These are phyloP conservation scores for Lactifluus subvellereus DNA, from an alignment of 768 basidiomycete genomes.

Conservation along the genomic window DNA sequence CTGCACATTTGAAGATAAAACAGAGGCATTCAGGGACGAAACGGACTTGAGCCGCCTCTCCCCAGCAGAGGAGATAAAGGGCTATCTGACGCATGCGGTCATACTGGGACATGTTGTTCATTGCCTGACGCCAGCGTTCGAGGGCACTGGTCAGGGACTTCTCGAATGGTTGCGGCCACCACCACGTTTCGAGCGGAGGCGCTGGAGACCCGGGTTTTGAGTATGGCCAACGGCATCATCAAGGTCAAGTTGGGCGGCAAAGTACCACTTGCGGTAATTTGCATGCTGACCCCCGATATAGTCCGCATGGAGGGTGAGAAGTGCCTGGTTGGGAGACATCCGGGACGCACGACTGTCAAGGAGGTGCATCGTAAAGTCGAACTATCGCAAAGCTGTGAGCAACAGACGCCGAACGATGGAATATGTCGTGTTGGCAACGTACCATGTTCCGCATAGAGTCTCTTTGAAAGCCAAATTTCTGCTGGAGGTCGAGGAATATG, in stretches of 20 bases:
- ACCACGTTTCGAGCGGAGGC: conserved; percentile 61
- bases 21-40: conserved; percentile 96
- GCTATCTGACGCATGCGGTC: conserved; percentile 96
- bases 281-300: conserved; percentile 98
- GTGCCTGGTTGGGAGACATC: conserved; percentile 94
- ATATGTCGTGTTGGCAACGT: conserved; percentile 12
- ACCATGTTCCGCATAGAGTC: conserved; percentile 97
- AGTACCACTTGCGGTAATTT: conserved; percentile 99
- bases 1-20: conserved; percentile 99
- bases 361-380: conserved; percentile 96
- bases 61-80: conserved; percentile 93
- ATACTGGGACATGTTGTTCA: conserved; percentile 99
- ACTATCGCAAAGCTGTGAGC: conserved; percentile 40
- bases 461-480: conserved; percentile 98
- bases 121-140: conserved; percentile 92
- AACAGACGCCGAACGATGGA: neutral
- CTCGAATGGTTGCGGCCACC: conserved; percentile 49
- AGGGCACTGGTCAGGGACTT: conserved; percentile 77
- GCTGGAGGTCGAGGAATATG: conserved; percentile 92
- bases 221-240: conserved; percentile 93
- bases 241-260: conserved; percentile 96
- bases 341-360: conserved; percentile 95
- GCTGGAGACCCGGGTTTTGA: conserved; percentile 85
- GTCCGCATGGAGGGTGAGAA: conserved; percentile 94
- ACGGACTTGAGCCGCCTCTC: conserved; percentile 95